A percentile compares a stretch with the other conserved stretches of the same genome.
Conservation (phyloP, 768 basidiomycete species). For the Fistulinella prunicolor region DNA sequence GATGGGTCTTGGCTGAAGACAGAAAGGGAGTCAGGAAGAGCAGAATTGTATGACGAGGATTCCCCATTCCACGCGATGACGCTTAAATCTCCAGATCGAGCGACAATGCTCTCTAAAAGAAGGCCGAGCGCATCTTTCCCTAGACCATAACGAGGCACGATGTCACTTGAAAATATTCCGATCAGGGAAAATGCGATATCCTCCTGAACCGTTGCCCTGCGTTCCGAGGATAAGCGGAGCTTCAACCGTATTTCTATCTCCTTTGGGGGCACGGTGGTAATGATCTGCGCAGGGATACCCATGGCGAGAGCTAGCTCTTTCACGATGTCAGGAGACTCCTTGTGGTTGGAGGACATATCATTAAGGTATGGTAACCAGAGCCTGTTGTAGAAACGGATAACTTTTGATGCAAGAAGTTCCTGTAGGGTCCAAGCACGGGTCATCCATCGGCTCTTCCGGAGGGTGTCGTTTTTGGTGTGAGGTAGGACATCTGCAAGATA, state of each 20-base stretch:
- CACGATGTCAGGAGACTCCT: background rate
- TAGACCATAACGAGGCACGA: background rate
- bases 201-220: constrained; percentile 18
- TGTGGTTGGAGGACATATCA: constrained; percentile 3
- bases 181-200: constrained; percentile 20
- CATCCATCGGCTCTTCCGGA: constrained; percentile 15
- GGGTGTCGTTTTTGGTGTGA: no score
- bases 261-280: background rate
- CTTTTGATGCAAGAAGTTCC: constrained; percentile 11
- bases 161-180: constrained; percentile 10
- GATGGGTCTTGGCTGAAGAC: background rate
- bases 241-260: background rate
- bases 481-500: no score
- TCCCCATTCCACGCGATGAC: constrained; percentile 1
- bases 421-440: constrained; percentile 14
- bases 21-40: background rate
- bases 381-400: constrained; percentile 11
- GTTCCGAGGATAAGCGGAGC: constrained; percentile 12
- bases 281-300: background rate
- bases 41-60: background rate
- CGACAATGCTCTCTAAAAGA: background rate
- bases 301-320: background rate
- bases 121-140: background rate
- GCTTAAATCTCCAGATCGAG: background rate
- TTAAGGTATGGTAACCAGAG: constrained; percentile 3